Conservation (phyloP, 176 grass and related monocot genomes). For the Pontederia crassipes region DNA sequence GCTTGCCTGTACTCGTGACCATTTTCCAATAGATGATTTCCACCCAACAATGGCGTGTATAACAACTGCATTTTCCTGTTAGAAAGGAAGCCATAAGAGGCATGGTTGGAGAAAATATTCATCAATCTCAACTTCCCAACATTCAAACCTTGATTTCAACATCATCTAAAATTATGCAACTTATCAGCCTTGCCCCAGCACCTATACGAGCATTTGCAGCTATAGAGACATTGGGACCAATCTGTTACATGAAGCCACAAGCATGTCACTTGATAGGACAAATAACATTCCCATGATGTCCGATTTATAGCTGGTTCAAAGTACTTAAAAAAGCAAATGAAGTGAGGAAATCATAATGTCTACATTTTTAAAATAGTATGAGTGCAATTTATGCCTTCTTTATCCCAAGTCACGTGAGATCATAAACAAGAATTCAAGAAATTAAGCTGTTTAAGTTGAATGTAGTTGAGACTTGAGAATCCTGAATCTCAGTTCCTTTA, state of each 20-base stretch:
- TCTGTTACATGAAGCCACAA: conserved; percentile 32
- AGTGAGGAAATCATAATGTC: too few species aligned
- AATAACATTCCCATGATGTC: background rate
- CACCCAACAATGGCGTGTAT: conserved; percentile 95
- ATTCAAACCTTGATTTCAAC: conserved; percentile 94
- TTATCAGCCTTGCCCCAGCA: conserved; percentile 90
- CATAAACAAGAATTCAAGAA: too few species aligned
- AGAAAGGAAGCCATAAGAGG: conserved; percentile 15
- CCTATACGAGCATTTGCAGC: conserved; percentile 96
- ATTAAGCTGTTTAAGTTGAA: too few species aligned
- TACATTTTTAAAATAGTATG: too few species aligned
- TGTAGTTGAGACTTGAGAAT: too few species aligned
- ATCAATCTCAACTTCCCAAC: conserved; percentile 9
- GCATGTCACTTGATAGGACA: background rate
- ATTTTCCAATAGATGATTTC: conserved; percentile 94
- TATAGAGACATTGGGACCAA: conserved; percentile 98
- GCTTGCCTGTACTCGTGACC: conserved; percentile 96
- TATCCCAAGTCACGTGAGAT: too few species aligned
- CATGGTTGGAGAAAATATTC: conserved; percentile 10
- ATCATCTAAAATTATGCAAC: conserved; percentile 94
- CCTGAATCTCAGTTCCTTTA: too few species aligned
- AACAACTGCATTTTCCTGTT: conserved; percentile 96
- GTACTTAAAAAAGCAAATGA: too few species aligned
- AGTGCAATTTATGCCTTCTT: too few species aligned
- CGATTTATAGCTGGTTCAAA: too few species aligned